Conservation (phyloP, 2,329 filamentous ascomycete genomes). For the Phialocephala sp. region DNA sequence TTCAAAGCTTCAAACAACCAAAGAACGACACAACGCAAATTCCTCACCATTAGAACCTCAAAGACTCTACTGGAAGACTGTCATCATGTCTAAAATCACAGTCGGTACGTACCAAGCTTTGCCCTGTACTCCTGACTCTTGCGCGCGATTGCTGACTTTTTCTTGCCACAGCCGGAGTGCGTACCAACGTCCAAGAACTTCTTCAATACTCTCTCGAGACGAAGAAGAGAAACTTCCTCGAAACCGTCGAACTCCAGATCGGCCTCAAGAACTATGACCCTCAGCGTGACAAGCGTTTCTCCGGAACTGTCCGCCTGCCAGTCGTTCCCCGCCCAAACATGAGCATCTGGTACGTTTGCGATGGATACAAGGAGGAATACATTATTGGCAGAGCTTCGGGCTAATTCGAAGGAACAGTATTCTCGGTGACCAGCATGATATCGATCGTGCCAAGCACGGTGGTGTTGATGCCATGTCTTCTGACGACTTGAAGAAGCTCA, state of each 20-base stretch:
- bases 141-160: conserved; percentile 31
- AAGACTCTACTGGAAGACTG: conserved; percentile 84
- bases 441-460: conserved; percentile 99
- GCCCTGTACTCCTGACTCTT: conserved; percentile 1
- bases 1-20: conserved; percentile 17
- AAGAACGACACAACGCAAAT: conserved; percentile 44
- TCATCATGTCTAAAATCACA: conserved; percentile 87
- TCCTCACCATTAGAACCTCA: conserved; percentile 75
- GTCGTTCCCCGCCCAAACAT: conserved; percentile 90
- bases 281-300: conserved; percentile 99
- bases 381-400: conserved; percentile 20
- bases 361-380: conserved; percentile 15
- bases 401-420: conserved; percentile 59
- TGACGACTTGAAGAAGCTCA: conserved; percentile 99
- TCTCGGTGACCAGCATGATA: conserved; percentile 95
- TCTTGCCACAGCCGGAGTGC: conserved; percentile 81
- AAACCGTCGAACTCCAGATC: conserved; percentile 91
- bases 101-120: conserved; percentile 56
- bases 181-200: conserved; percentile 90
- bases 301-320: conserved; percentile 95
- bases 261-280: conserved; percentile 99
- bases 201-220: conserved; percentile 94
- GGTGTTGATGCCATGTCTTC: conserved; percentile 98
- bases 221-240: conserved; percentile 98
- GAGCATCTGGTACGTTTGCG: conserved; percentile 71